A percentile compares a stretch with the other conserved stretches of the same genome.
Evolutionary conservation across 1,139 yeast genomes (phyloP).

Genomic region (Geotrichum restrictum): DNA sequence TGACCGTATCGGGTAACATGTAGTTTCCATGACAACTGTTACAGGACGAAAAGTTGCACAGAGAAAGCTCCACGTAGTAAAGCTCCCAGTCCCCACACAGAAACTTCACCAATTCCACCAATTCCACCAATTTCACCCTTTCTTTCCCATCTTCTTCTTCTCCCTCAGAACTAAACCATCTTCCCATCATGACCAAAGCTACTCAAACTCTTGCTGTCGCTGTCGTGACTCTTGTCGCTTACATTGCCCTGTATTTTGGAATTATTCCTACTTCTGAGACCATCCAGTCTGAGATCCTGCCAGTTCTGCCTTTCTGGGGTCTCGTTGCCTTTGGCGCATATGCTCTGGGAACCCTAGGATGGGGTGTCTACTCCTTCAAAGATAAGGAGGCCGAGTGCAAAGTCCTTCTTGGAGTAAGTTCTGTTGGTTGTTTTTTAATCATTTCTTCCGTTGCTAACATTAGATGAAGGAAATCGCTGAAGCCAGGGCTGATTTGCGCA

Average conservation of each 20-base stretch:
- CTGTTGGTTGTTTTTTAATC: no score
- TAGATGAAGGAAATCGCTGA: slow-evolving; percentile 51
- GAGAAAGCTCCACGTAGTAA: slow-evolving; percentile 11
- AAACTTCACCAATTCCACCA: background rate
- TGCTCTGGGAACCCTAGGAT: slow-evolving; percentile 67
- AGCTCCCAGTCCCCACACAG: background rate
- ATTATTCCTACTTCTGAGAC: slow-evolving; percentile 53
- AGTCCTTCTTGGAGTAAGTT: slow-evolving; percentile 49
- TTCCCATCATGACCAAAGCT: slow-evolving; percentile 58
- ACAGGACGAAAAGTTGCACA: no score
- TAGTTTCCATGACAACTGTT: slow-evolving; percentile 7
- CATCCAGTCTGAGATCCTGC: slow-evolving; percentile 55
- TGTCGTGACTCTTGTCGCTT: slow-evolving; percentile 46
- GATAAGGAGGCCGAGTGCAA: slow-evolving; percentile 68
- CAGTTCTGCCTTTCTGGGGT: slow-evolving; percentile 69
- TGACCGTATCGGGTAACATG: background rate
- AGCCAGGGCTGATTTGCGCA: slow-evolving; percentile 57
- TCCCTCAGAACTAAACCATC: background rate
- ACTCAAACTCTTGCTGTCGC: slow-evolving; percentile 54
- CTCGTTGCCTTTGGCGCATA: slow-evolving; percentile 68
- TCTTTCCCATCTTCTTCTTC: background rate
- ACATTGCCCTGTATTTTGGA: slow-evolving; percentile 52
- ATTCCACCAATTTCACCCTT: background rate
- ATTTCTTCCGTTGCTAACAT: background rate
- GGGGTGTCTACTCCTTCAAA: slow-evolving; percentile 66